Percentiles rank a stretch among this genome's conserved stretches.
Evolutionary conservation across 179 eudicot genomes (phyloP).

Genomic region (Actinidia polygama): DNA sequence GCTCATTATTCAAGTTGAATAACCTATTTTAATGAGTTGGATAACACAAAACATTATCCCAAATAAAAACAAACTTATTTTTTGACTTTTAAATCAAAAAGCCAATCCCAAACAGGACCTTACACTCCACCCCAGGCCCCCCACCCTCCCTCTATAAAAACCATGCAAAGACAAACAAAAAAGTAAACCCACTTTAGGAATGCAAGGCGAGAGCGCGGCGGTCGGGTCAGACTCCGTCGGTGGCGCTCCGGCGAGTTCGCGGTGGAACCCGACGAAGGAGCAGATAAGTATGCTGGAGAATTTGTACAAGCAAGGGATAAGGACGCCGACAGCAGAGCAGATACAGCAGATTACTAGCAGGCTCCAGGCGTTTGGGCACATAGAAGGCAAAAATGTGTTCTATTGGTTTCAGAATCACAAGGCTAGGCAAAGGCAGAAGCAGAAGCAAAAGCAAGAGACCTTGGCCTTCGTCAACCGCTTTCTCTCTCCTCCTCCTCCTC

Average conservation of each 20-base stretch:
- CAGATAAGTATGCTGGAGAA: slow-evolving; percentile 69
- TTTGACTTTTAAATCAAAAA: too few relatives aligned
- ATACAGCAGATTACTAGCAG: slow-evolving; percentile 67
- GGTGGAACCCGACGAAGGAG: slow-evolving; percentile 88
- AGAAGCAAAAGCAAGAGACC: slow-evolving; percentile 58
- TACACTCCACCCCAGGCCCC: background rate
- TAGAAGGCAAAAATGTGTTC: slow-evolving; percentile 81
- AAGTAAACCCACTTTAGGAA: background rate
- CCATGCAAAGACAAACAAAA: background rate
- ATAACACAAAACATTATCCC: too few relatives aligned
- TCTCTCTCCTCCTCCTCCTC: slow-evolving; percentile 19
- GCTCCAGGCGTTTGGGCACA: slow-evolving; percentile 52
- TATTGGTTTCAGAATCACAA: slow-evolving; percentile 90
- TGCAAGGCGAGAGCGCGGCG: slow-evolving; percentile 14
- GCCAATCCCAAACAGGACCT: too few relatives aligned
- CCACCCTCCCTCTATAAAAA: slow-evolving; percentile 13
- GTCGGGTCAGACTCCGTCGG: slow-evolving; percentile 4
- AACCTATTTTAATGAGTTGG: too few relatives aligned
- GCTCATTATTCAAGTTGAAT: too few relatives aligned
- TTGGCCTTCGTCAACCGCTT: slow-evolving; percentile 27
- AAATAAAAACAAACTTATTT: too few relatives aligned
- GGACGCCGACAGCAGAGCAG: slow-evolving; percentile 80
- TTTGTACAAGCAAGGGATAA: slow-evolving; percentile 58
- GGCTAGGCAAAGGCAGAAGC: slow-evolving; percentile 78
- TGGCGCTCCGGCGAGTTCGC: slow-evolving; percentile 38